Conservation (phyloP, 768 basidiomycete species). For the Pleurotus tuber-regium region DNA sequence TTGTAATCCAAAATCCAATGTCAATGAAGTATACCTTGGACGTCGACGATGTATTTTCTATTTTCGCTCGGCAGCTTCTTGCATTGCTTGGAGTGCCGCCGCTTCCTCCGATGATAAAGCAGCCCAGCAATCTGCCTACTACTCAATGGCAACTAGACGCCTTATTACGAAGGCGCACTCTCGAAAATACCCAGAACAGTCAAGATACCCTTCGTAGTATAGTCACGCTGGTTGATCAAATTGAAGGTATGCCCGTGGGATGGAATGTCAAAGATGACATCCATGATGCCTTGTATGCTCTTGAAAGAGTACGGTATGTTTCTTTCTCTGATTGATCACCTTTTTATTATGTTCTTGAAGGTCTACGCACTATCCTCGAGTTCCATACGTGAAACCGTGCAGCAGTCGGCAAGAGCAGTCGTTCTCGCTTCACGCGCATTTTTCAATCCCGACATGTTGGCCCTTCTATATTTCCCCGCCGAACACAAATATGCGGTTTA, state of each 20-base stretch:
- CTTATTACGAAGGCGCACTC: slow-evolving; percentile 63
- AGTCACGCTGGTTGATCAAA: slow-evolving; percentile 78
- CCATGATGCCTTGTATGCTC: slow-evolving; percentile 60
- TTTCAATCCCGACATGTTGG: slow-evolving; percentile 96
- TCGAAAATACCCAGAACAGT: slow-evolving; percentile 65
- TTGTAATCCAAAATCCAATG: slow-evolving; percentile 70
- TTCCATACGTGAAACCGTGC: slow-evolving; percentile 46
- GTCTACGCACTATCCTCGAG: slow-evolving; percentile 33
- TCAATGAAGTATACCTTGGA: slow-evolving; percentile 19
- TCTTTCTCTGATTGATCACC: not conserved
- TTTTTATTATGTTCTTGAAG: slow-evolving; percentile 24
- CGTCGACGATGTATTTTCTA: slow-evolving; percentile 53
- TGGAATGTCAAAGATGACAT: slow-evolving; percentile 74
- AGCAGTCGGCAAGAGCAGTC: slow-evolving; percentile 60
- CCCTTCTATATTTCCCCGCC: slow-evolving; percentile 93
- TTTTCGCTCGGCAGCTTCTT: slow-evolving; percentile 71
- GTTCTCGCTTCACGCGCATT: slow-evolving; percentile 80
- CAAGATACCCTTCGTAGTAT: slow-evolving; percentile 82
- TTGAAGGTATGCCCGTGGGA: slow-evolving; percentile 90
- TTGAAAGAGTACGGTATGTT: slow-evolving; percentile 68
- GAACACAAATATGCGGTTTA: slow-evolving; percentile 99
- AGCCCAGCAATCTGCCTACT: slow-evolving; percentile 25
- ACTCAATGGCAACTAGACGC: slow-evolving; percentile 83
- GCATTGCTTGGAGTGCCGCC: slow-evolving; percentile 78
- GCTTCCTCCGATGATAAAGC: slow-evolving; percentile 38